Conservation (phyloP, 2,329 filamentous ascomycete species). For the Sclerotinia sclerotiorum region DNA sequence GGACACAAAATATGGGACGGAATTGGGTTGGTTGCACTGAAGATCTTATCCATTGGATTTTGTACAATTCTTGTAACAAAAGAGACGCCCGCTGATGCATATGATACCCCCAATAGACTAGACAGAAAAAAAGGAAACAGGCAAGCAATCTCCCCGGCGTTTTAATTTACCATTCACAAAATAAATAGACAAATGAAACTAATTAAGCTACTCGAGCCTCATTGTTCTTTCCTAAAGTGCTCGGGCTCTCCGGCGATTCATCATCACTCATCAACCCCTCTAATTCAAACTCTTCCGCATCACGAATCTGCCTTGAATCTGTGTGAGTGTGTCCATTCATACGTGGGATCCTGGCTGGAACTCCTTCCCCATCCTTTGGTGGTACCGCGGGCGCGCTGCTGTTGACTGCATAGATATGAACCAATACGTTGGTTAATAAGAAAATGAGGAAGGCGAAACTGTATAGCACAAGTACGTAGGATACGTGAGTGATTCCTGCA, state of each 20-base stretch:
- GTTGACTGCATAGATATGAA: slow-evolving; percentile 74
- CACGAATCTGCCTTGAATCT: slow-evolving; percentile 62
- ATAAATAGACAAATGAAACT: slow-evolving; percentile 18
- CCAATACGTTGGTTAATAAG: slow-evolving; percentile 84
- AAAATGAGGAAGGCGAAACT: slow-evolving; percentile 88
- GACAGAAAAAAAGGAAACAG: slow-evolving; percentile 3
- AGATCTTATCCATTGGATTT: not conserved
- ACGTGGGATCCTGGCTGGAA: slow-evolving; percentile 31
- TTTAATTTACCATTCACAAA: slow-evolving; percentile 13
- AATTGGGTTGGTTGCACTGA: not conserved
- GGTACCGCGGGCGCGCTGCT: slow-evolving; percentile 43
- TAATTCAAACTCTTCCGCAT: slow-evolving; percentile 91
- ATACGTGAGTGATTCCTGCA: slow-evolving; percentile 80
- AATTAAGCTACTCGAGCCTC: slow-evolving; percentile 33
- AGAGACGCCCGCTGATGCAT: slow-evolving; percentile 15
- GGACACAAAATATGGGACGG: not conserved
- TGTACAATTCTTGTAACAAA: slow-evolving; percentile 18
- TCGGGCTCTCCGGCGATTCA: slow-evolving; percentile 60
- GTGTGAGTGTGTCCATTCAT: slow-evolving; percentile 41
- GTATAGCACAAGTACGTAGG: slow-evolving; percentile 89
- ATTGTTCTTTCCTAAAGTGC: slow-evolving; percentile 50
- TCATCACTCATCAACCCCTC: slow-evolving; percentile 88
- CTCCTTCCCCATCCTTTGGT: slow-evolving; percentile 38
- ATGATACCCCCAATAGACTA: slow-evolving; percentile 20
- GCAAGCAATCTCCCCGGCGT: not conserved